A percentile compares a stretch with the other conserved stretches of the same genome.
These are phyloP conservation scores for Paramarasmius palmivorus DNA, from an alignment of 1,284 basidiomycete species.

Conservation along the genomic window DNA sequence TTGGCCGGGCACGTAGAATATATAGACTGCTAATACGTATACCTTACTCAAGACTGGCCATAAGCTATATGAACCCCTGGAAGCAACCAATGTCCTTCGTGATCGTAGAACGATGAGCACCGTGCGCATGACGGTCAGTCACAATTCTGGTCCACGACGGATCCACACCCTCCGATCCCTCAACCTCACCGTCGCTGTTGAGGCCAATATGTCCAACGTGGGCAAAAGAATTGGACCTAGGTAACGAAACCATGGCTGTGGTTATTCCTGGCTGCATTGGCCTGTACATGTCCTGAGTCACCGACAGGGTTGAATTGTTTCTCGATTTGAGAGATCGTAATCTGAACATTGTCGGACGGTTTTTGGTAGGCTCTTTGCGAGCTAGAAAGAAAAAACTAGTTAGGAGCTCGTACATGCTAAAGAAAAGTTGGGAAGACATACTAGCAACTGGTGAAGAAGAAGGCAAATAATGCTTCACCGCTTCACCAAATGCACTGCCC, in stretches of 20 bases:
- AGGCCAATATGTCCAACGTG: constrained; percentile 89
- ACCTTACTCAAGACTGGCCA: too few relatives aligned
- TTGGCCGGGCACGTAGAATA: background rate
- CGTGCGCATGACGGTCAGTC: constrained; percentile 21
- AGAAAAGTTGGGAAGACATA: constrained; percentile 10
- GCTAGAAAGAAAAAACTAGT: background rate
- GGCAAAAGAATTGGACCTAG: constrained; percentile 75
- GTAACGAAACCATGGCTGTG: constrained; percentile 70
- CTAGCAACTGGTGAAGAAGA: constrained; percentile 15
- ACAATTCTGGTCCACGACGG: constrained; percentile 62
- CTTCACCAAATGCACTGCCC: constrained; percentile 53
- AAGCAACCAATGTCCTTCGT: background rate
- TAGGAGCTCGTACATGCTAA: background rate
- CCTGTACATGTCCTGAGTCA: background rate
- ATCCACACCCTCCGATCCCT: constrained; percentile 76
- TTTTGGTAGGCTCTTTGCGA: background rate
- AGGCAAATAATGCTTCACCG: constrained; percentile 49
- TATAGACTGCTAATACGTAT: constrained; percentile 1
- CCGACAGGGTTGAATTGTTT: constrained; percentile 8
- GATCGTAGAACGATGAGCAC: background rate
- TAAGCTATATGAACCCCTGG: constrained; percentile 8
- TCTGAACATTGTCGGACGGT: constrained; percentile 4
- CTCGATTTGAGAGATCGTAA: constrained; percentile 18
- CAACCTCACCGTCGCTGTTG: constrained; percentile 64
- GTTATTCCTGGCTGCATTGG: constrained; percentile 28